Evolutionary conservation across 2,329 filamentous ascomycete species (phyloP), one percentile per base, ranked within the genome.

Genomic region (Xylariomycetidae sp.): DNA sequence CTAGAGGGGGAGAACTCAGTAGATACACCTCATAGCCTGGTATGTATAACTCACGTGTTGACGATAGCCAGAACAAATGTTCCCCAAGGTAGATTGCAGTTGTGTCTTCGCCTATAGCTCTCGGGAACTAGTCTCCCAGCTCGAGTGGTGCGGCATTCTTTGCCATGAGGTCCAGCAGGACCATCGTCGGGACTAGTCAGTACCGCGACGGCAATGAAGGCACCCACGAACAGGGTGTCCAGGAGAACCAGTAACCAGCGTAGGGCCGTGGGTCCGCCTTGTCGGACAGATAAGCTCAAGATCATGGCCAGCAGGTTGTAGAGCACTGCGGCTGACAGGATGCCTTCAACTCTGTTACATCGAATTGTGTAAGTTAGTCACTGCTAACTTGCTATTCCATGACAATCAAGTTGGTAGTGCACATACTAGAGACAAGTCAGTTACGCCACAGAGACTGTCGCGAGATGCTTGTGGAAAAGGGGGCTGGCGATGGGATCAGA

Each of bases 301-400:
- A 62, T 27, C 34, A 54, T 61, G 27, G 53, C 48, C 38, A 62
- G 42, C 29, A 67, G 44, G 0, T 60, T 66, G 51, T 69, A 68
- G 6, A 62, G 42, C 10, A 64, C 58, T 4, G 65, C 64, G 5
- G 64, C 64, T 8, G 62, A 59, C 15, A 68, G 57, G 29, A 67
- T 67, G 33, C 63, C 63, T 43, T 67, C 62, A 23, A 68, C 64
- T 13, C n/a, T n/a, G n/a, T n/a, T n/a, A n/a, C n/a, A n/a, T n/a
- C n/a, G n/a, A n/a, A n/a, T n/a, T n/a, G n/a, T n/a, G n/a, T n/a
- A n/a, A n/a, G n/a, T n/a, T n/a, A n/a, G n/a, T n/a, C n/a, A n/a
- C n/a, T n/a, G n/a, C n/a, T n/a, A n/a, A n/a, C n/a, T n/a, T n/a
- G n/a, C n/a, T n/a, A n/a, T n/a, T n/a, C n/a, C n/a, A n/a, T n/a